phyloP scores from a whole-genome alignment of 1,284 basidiomycete genomes.

The Tilletia horrida region DNA sequence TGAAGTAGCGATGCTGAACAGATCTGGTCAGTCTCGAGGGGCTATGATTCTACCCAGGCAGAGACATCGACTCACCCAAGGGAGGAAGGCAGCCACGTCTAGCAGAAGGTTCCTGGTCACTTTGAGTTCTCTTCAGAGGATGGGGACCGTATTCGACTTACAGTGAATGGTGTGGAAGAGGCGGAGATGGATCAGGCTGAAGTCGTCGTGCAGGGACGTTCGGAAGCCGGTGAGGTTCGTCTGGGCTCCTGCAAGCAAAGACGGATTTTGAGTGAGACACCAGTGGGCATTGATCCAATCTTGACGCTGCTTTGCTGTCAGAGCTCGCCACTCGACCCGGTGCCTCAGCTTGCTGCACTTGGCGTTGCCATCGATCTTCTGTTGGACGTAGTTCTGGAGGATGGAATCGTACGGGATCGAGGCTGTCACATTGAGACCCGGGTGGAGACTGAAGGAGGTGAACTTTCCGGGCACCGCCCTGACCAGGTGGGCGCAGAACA shows the following conservation, averaged over 20 bases:
- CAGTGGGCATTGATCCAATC: constrained; percentile 1
- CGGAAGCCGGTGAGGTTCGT: neutral
- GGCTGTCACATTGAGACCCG: neutral
- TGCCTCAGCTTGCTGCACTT: neutral
- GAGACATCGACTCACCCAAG: neutral
- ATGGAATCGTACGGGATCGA: neutral
- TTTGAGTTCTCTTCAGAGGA: too few species aligned
- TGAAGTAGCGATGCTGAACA: constrained; percentile 1
- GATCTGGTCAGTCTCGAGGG: neutral
- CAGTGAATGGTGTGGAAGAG: neutral
- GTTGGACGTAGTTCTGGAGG: neutral
- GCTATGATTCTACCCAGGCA: neutral
- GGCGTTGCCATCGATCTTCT: neutral
- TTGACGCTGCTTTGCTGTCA: neutral
- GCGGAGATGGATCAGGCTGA: neutral
- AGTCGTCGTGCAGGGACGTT: constrained; percentile 4
- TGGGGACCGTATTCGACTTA: too few species aligned
- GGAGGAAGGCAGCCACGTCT: neutral
- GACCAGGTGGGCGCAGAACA: too few species aligned
- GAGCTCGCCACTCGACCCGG: constrained; percentile 9
- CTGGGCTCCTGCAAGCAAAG: neutral
- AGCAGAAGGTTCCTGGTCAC: too few species aligned
- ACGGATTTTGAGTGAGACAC: neutral
- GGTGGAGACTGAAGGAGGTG: neutral
- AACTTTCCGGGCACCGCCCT: too few species aligned